Evolutionary conservation across 805 yeast species (phyloP).

Genomic region (Cyberlindnera mississippiensis): DNA sequence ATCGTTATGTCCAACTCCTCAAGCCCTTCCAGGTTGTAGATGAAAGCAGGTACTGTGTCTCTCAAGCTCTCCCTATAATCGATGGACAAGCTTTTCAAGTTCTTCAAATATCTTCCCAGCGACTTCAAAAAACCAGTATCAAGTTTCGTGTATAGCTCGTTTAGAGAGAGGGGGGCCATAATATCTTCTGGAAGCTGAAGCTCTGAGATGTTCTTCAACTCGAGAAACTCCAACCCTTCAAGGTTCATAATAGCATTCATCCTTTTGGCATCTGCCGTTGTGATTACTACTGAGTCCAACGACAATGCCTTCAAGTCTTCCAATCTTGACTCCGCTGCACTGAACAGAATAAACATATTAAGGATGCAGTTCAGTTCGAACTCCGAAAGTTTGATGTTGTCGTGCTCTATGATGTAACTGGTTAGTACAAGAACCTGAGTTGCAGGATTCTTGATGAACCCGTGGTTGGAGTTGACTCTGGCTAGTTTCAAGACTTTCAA

Average conservation of each 20-base stretch:
- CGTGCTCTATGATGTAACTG: conserved; percentile 16
- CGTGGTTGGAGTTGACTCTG: conserved; percentile 15
- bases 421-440: conserved; percentile 21
- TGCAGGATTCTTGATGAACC: conserved; percentile 16
- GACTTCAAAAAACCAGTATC: conserved; percentile 28
- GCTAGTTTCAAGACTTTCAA: conserved; percentile 16
- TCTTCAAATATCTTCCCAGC: conserved; percentile 27
- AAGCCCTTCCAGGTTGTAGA: conserved; percentile 26
- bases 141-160: conserved; percentile 12
- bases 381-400: conserved; percentile 13
- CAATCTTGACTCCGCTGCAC: conserved; percentile 2
- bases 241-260: conserved; percentile 10
- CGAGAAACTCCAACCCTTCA: conserved; percentile 27
- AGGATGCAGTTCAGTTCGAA: conserved; percentile 17
- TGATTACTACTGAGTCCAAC: conserved; percentile 17
- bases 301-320: conserved; percentile 9
- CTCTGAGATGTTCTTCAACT: conserved; percentile 36
- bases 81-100: conserved; percentile 30
- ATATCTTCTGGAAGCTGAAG: conserved; percentile 25
- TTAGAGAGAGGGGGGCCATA: conserved; percentile 9
- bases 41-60: conserved; percentile 39
- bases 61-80: conserved; percentile 39
- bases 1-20: conserved; percentile 37
- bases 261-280: conserved; percentile 16
- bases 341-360: conserved; percentile 12